These are phyloP conservation scores for Rutstroemia sp. DNA, from an alignment of 2,329 filamentous ascomycete species.

Conservation along the genomic window DNA sequence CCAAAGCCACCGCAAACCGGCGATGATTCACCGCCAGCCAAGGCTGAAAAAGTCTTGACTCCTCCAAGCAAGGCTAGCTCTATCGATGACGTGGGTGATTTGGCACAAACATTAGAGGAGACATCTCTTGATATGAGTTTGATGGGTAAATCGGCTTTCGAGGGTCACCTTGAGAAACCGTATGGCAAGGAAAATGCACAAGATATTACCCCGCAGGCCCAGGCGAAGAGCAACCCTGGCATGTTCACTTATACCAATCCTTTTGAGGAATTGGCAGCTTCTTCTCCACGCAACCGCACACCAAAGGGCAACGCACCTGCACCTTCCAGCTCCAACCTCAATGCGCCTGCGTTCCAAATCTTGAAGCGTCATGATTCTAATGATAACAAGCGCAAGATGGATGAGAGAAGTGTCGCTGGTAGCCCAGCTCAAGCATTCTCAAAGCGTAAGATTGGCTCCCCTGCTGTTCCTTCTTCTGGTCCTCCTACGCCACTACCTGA, in stretches of 20 bases:
- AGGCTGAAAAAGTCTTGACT: slow-evolving; percentile 27
- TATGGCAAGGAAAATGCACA: slow-evolving; percentile 21
- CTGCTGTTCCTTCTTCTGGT: slow-evolving; percentile 18
- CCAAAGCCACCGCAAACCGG: slow-evolving; percentile 58
- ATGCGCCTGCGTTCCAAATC: slow-evolving; percentile 27
- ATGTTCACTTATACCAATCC: slow-evolving; percentile 67
- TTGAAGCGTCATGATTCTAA: slow-evolving; percentile 26
- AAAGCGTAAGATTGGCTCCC: slow-evolving; percentile 25
- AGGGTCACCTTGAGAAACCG: slow-evolving; percentile 10
- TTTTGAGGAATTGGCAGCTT: slow-evolving; percentile 61
- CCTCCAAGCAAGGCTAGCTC: slow-evolving; percentile 34
- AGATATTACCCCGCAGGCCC: background rate
- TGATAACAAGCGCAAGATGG: slow-evolving; percentile 27
- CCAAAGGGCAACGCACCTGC: slow-evolving; percentile 36
- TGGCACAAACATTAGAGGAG: slow-evolving; percentile 38
- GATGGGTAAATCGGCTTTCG: slow-evolving; percentile 18
- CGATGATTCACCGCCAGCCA: slow-evolving; percentile 27
- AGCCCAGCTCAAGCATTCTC: slow-evolving; percentile 20
- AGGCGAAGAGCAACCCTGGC: slow-evolving; percentile 19
- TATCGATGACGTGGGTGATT: slow-evolving; percentile 28
- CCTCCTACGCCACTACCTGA: slow-evolving; percentile 25
- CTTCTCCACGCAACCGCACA: slow-evolving; percentile 53
- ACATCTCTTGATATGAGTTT: slow-evolving; percentile 35
- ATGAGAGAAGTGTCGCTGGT: slow-evolving; percentile 21
- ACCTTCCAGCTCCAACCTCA: slow-evolving; percentile 29